A percentile compares a stretch with the other conserved stretches of the same genome.
Conservation (phyloP, 2,329 filamentous ascomycete species). For the Emergomyces orientalis region DNA sequence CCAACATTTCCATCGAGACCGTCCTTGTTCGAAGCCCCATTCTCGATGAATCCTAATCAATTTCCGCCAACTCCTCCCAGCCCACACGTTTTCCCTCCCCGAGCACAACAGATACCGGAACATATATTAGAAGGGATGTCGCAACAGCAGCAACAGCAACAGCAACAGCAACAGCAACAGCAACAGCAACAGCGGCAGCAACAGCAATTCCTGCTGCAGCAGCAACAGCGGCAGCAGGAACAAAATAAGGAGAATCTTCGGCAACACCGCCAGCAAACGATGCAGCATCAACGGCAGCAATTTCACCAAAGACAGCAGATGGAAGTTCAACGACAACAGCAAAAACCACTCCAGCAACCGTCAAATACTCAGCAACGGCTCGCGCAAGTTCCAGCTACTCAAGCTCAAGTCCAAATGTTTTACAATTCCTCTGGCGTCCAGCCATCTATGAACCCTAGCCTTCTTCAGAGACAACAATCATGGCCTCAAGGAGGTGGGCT, state of each 20-base stretch:
- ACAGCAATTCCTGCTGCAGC: neutral
- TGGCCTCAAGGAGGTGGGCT: neutral
- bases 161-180: neutral
- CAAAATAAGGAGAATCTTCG: neutral
- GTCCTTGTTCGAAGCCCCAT: slow-evolving; percentile 17
- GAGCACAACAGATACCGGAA: slow-evolving; percentile 2
- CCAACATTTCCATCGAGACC: slow-evolving; percentile 18
- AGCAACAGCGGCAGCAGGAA: neutral
- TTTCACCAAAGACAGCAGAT: neutral
- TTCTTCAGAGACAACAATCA: neutral
- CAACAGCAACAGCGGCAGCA: neutral
- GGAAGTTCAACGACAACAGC: neutral
- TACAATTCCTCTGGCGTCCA: neutral
- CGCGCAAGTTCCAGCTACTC: neutral
- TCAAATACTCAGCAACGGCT: neutral
- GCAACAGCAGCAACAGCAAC: neutral
- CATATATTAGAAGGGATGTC: neutral
- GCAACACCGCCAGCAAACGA: neutral
- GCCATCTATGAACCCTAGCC: neutral
- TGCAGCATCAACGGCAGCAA: neutral
- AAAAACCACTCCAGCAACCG: neutral
- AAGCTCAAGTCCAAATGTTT: neutral
- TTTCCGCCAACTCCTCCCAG: slow-evolving; percentile 11
- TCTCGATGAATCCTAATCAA: slow-evolving; percentile 23
- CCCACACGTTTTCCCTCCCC: slow-evolving; percentile 6